These are phyloP conservation scores for Wilcoxina mikolae DNA, from an alignment of 495 filamentous ascomycete genomes.

Conservation along the genomic window DNA sequence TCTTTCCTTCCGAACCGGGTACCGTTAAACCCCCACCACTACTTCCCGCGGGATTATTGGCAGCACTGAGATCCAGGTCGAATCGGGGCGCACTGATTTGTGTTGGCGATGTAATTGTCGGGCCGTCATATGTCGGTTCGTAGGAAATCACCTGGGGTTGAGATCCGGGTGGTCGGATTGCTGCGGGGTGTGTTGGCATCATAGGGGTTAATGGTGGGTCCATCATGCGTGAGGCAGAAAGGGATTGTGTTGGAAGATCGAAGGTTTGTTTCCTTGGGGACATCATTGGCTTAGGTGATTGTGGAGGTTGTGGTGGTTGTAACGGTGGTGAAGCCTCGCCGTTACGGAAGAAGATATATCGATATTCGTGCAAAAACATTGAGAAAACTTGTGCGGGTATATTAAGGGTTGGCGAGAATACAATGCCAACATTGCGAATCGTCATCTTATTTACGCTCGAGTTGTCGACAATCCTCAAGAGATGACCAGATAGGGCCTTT, in stretches of 20 bases:
- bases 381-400: constrained; percentile 92
- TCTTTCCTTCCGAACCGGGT: constrained; percentile 12
- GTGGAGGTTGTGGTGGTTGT: constrained; percentile 6
- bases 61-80: not conserved
- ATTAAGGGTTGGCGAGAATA: constrained; percentile 96
- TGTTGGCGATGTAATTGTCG: constrained; percentile 9
- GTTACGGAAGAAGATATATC: constrained; percentile 64
- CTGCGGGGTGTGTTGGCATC: constrained; percentile 17
- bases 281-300: constrained; percentile 12
- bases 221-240: constrained; percentile 5
- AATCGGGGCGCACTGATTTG: constrained; percentile 5
- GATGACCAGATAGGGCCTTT: constrained; percentile 65
- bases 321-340: constrained; percentile 37
- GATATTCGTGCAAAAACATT: constrained; percentile 79
- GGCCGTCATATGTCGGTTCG: constrained; percentile 5
- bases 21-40: constrained; percentile 4
- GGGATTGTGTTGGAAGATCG: not conserved
- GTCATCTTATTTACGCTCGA: constrained; percentile 94
- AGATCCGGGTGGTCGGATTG: constrained; percentile 19
- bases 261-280: constrained; percentile 7
- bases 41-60: not conserved
- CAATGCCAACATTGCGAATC: constrained; percentile 90
- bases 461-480: constrained; percentile 81
- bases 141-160: constrained; percentile 13
- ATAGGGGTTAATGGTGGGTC: constrained; percentile 24